Conservation (phyloP, 2,329 filamentous ascomycete species). For the Rutstroemia sp. region DNA sequence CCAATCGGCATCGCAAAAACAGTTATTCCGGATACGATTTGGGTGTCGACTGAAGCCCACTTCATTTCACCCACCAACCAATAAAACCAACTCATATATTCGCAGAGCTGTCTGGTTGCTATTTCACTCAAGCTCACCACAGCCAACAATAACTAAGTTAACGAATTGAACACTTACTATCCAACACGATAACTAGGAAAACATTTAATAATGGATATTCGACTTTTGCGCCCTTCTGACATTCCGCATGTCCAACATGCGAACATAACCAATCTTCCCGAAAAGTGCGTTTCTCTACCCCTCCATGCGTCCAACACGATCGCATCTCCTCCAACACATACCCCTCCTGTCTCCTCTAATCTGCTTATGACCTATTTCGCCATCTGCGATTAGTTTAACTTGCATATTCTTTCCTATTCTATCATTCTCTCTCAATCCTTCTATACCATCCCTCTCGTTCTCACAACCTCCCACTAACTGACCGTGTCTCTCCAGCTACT, state of each 20-base stretch:
- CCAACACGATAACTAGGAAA: too few species aligned
- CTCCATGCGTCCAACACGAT: background rate
- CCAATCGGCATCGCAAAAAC: too few species aligned
- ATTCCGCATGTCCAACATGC: constrained; percentile 93
- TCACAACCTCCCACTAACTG: background rate
- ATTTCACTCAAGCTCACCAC: background rate
- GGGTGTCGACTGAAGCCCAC: too few species aligned
- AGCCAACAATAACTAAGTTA: background rate
- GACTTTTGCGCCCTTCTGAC: constrained; percentile 73
- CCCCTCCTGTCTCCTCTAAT: too few species aligned
- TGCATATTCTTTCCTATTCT: background rate
- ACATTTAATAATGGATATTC: constrained; percentile 70
- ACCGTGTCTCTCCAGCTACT: constrained; percentile 51
- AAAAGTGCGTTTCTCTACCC: constrained; percentile 49
- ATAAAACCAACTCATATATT: too few species aligned
- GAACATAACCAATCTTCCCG: constrained; percentile 97
- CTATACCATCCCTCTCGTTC: background rate
- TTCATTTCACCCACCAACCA: too few species aligned
- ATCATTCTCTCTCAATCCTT: background rate
- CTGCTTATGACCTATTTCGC: too few species aligned
- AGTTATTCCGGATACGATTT: too few species aligned
- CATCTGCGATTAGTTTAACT: background rate
- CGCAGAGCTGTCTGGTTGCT: too few species aligned
- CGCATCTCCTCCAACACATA: background rate
- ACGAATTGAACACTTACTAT: background rate